Evolutionary conservation across 768 basidiomycete species (phyloP), one percentile per base, ranked within the genome.

Genomic region (Epithele typhae): DNA sequence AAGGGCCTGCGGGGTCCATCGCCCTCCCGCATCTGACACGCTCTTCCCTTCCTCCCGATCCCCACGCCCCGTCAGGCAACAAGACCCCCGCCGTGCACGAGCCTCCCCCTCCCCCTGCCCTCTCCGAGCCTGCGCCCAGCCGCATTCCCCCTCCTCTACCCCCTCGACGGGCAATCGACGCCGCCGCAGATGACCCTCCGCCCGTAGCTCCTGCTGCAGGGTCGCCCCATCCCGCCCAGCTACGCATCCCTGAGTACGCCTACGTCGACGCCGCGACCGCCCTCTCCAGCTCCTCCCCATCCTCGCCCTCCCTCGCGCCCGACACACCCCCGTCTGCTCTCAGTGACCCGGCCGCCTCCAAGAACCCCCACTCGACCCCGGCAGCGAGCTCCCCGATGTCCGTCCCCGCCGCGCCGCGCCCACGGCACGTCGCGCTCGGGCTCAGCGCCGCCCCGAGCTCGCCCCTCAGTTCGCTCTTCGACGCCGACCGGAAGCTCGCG

Each of bases 401-500:
- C 12, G 42, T 45, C 42, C 43, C 42, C 33, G 35, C 47, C 25
- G 41, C 35, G 33, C 24, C 49, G 45, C 18, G 33, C 48, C 5
- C 49, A 21, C 42, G 42, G 42, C 42, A 40, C 30, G 46, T 53
- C 45, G 46, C 51, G 44, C 53, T 53, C 46, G 54, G 53, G 42
- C 52, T n/a, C n/a, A n/a, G n/a, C n/a, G n/a, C n/a, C n/a, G n/a
- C n/a, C n/a, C n/a, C n/a, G n/a, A n/a, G n/a, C n/a, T n/a, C n/a
- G n/a, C n/a, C n/a, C 53, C 25, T 32, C 46, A 21, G 19, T 21
- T 51, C 40, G 21, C 43, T 45, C 35, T 58, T 40, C 53, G 56
- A 49, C 43, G 25, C 40, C 22, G 51, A 52, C 51, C 52, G 46
- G 45, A 58, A 57, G 46, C 53, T 57, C 43, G 38, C 58, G 21